Evolutionary conservation across 2,329 filamentous ascomycete species (phyloP).

Genomic region (Xylaria sp.): DNA sequence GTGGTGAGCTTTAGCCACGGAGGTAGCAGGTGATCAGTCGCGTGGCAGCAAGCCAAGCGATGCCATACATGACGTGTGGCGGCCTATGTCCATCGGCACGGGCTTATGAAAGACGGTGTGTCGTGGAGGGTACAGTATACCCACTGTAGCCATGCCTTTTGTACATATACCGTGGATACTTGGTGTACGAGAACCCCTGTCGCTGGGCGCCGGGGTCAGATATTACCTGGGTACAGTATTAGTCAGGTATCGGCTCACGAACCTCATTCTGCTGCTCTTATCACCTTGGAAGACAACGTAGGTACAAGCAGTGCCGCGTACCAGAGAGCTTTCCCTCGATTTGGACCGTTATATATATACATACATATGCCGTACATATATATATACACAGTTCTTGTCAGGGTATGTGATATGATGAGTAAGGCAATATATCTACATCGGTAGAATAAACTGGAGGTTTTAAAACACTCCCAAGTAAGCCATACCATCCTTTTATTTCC

Average conservation of each 20-base stretch:
- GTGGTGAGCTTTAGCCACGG: slow-evolving; percentile 24
- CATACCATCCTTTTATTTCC: background rate
- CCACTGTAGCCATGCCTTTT: background rate
- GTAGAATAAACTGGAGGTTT: background rate
- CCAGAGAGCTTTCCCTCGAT: background rate
- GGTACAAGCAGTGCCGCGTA: slow-evolving; percentile 7
- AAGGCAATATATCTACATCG: background rate
- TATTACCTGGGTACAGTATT: slow-evolving; percentile 14
- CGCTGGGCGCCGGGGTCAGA: background rate
- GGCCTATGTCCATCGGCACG: slow-evolving; percentile 23
- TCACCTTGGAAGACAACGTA: background rate
- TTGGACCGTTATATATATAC: background rate
- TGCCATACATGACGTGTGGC: slow-evolving; percentile 32
- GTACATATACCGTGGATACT: background rate
- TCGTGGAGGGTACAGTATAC: slow-evolving; percentile 2
- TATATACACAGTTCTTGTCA: background rate
- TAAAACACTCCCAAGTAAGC: slow-evolving; percentile 13
- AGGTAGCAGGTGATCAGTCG: slow-evolving; percentile 39
- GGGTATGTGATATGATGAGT: background rate
- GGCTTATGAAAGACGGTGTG: slow-evolving; percentile 38
- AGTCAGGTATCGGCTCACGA: slow-evolving; percentile 31
- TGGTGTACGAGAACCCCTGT: slow-evolving; percentile 14
- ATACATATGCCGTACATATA: background rate
- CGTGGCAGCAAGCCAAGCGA: slow-evolving; percentile 39
- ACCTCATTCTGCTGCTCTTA: slow-evolving; percentile 20